Base-by-base conservation (phyloP, 441 rosid genomes). In the Adansonia grandidieri region DNA sequence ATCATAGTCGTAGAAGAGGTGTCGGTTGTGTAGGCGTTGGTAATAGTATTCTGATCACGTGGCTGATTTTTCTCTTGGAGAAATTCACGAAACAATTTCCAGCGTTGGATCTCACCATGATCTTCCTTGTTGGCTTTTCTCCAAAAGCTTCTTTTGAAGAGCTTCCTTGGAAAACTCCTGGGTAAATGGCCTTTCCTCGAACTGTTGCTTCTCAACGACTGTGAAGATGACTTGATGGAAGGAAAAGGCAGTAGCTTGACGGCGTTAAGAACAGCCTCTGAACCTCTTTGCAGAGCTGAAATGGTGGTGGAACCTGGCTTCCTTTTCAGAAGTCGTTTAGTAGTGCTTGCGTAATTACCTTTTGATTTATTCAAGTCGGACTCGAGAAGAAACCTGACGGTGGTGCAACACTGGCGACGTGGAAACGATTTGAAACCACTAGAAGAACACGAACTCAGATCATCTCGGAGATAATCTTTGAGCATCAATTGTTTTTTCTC, bases 361-460 rank as follows among this genome's bases (percentile, higher is more conserved):
- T 56, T 75, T 53, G 73, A 64, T 67, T 84, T 81, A 77, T 71
- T 89, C 75, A 81, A 84, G 74, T 93, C 92, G 79, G 81, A 53
- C 42, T 87, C 86, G 79, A 87, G 86, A 45, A 87, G 91, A 73
- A 90, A 89, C 67, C 91, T 84, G 87, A 90, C 80, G 75, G 94
- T 89, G 67, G 90, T 19, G 90, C 91, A 88, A 83, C 87, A 73
- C 77, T 84, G 91, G 40, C 88, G 88, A 78, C 96, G 95, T 66
- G 97, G 93, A 51, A 87, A 86, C 0, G 97, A 88, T 75, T 90
- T 89, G 88, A 94, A 94, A 79, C 93, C 93, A 78, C 79, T 88
- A 80, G 98, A 94, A 75, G 97, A 92, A 78, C 96, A 91, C 0
- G 98, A 91, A 77, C 93, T 85, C 62, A 88, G 83, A 85, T 94